Base-by-base conservation (phyloP, 2,329 filamentous ascomycete genomes). In the Pestalotiopsis sp. region DNA sequence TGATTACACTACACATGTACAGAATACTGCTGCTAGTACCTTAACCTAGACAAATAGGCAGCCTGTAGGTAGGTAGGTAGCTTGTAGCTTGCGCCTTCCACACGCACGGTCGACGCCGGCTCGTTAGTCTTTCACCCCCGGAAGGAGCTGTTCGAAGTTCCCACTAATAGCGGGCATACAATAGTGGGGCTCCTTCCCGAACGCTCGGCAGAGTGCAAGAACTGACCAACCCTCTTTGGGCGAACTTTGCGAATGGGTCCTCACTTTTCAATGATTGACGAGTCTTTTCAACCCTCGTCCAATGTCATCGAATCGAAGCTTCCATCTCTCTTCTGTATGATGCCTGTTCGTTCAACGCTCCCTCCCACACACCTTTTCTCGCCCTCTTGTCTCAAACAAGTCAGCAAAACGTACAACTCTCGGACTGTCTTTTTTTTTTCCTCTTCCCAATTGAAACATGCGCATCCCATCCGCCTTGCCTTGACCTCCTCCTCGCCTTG, bases 181-280 rank as follows among this genome's bases (percentile, higher is more conserved):
- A n/a, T 52, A 52, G 59, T 61, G 59, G 59, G 20, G 17, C 59
- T 36, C n/a, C 57, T 36, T 61, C 61, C 61, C 61, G 61, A 52
- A 36, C 38, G 61, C 61, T 49, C 61, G 61, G 61, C 61, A 64
- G 61, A 36, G 38, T 49, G 36, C 49, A 56, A 65, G 23, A 56
- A 25, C 27, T 12, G 41, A 27, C 39, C 64, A 25, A 60, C 58
- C 64, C 31, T 17, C 60, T 66, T 66, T 60, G n/a, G 64, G 64
- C 64, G 64, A 66, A 66, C 64, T 66, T 66, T 66, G 64, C 64
- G 64, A 66, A 66, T 61, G 59, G 59, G 31, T 61, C 59, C 25
- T 61, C 25, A 14, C 7, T 25, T 59, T 59, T 23, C 20, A 31
- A 31, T 31, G 27, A 31, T 31, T 31, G 27, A 31, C 27, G 27